phyloP scores from a whole-genome alignment of 2,329 filamentous ascomycete genomes.

The Fusarium bulbicola region DNA sequence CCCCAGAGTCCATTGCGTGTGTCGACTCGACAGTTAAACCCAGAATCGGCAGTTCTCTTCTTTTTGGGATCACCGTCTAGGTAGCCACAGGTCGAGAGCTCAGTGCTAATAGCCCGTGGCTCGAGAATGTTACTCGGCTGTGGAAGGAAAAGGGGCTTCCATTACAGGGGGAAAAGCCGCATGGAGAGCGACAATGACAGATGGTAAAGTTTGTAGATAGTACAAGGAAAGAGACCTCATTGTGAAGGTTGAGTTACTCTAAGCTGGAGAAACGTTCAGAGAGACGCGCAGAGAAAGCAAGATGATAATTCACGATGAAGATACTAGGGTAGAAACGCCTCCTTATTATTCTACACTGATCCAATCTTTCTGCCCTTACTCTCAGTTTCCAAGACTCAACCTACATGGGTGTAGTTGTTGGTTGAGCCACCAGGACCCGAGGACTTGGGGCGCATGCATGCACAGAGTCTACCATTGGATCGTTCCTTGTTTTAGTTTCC shows the following conservation, averaged over 20 bases:
- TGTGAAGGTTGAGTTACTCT: background rate
- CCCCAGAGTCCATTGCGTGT: conserved; percentile 49
- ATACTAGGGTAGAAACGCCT: background rate
- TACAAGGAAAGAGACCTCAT: background rate
- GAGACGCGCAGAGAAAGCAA: background rate
- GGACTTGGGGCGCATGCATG: conserved; percentile 1
- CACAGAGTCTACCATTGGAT: background rate
- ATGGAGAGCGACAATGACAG: background rate
- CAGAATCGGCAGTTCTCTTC: conserved; percentile 45
- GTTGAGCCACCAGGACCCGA: background rate
- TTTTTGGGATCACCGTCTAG: conserved; percentile 43
- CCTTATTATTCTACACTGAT: background rate
- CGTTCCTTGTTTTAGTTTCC: background rate
- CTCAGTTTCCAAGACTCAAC: background rate
- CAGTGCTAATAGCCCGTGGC: conserved; percentile 21
- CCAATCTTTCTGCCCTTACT: background rate
- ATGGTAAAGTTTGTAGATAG: background rate
- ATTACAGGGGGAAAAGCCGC: background rate
- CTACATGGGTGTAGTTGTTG: conserved; percentile 4
- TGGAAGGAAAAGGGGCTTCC: background rate
- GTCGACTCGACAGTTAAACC: conserved; percentile 50
- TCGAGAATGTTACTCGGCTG: background rate
- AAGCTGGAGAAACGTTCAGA: too few relatives aligned
- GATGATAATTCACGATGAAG: background rate
- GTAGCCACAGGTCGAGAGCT: conserved; percentile 45